These are phyloP conservation scores for peach (Prunus persica) DNA, from an alignment of 306 rosid species.

Conservation along the genomic window DNA sequence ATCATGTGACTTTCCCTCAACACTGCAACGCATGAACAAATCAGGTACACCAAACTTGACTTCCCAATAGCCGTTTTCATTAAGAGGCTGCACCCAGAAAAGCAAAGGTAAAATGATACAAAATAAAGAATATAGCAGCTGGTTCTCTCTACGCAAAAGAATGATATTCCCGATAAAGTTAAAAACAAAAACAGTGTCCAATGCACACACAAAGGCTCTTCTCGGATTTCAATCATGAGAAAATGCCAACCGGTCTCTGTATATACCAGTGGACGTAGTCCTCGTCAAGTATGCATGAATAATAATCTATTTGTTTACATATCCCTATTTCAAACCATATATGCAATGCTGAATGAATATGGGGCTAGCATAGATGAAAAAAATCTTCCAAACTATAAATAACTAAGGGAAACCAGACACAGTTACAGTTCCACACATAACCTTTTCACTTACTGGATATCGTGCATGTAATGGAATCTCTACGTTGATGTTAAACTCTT, in stretches of 20 bases:
- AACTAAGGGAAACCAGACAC: not conserved
- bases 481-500: slow-evolving; percentile 31
- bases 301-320: not conserved
- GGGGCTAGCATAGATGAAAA: not conserved
- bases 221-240: not conserved
- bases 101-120: not conserved
- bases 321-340: not conserved
- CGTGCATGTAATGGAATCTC: slow-evolving; percentile 81
- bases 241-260: not conserved
- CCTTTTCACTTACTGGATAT: slow-evolving; percentile 56
- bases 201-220: too few species aligned
- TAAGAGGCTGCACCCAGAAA: slow-evolving; percentile 53
- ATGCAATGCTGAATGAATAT: not conserved
- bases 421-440: slow-evolving; percentile 1
- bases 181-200: too few species aligned
- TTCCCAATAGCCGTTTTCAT: slow-evolving; percentile 64
- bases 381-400: not conserved
- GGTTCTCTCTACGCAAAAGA: not conserved
- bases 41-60: slow-evolving; percentile 62
- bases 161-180: too few species aligned
- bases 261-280: not conserved
- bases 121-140: not conserved
- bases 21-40: slow-evolving; percentile 50
- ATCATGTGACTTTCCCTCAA: slow-evolving; percentile 28
- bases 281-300: not conserved